Evolutionary conservation across 768 basidiomycete genomes (phyloP).

Genomic region (Boletellus emodensis): DNA sequence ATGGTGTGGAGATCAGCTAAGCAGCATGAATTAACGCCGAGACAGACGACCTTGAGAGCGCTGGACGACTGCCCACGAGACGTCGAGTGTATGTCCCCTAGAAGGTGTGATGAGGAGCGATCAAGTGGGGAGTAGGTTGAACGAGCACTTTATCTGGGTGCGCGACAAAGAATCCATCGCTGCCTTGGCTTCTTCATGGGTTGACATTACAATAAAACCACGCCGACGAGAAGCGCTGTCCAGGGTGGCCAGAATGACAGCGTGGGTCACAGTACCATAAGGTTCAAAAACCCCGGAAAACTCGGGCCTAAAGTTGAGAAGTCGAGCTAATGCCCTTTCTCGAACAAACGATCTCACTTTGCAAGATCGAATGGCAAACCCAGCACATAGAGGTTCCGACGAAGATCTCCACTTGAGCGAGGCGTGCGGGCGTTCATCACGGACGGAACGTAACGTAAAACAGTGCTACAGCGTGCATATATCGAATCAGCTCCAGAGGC

Average conservation of each 20-base stretch:
- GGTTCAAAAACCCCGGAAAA: conserved; percentile 58
- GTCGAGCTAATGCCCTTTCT: neutral
- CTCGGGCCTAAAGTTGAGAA: conserved; percentile 39
- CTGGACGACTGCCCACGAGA: conserved; percentile 87
- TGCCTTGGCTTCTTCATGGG: conserved; percentile 62
- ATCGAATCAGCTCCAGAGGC: conserved; percentile 6
- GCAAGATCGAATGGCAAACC: conserved; percentile 79
- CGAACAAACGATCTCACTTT: conserved; percentile 46
- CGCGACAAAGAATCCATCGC: conserved; percentile 68
- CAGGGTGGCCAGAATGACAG: conserved; percentile 78
- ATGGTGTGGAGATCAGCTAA: conserved; percentile 3
- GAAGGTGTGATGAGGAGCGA: conserved; percentile 3
- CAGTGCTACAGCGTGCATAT: conserved; percentile 34
- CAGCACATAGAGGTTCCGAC: conserved; percentile 81
- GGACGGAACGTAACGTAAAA: conserved; percentile 25
- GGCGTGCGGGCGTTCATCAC: conserved; percentile 6
- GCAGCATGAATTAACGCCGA: neutral
- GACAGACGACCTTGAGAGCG: conserved; percentile 63
- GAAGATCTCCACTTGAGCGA: conserved; percentile 37
- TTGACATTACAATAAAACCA: conserved; percentile 79
- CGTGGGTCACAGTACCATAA: conserved; percentile 67
- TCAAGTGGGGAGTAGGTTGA: neutral
- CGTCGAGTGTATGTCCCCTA: conserved; percentile 73
- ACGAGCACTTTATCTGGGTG: conserved; percentile 60
- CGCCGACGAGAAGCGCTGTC: conserved; percentile 81